phyloP scores from a whole-genome alignment of 1,284 basidiomycete species.

The Marasmius tenuissimus region DNA sequence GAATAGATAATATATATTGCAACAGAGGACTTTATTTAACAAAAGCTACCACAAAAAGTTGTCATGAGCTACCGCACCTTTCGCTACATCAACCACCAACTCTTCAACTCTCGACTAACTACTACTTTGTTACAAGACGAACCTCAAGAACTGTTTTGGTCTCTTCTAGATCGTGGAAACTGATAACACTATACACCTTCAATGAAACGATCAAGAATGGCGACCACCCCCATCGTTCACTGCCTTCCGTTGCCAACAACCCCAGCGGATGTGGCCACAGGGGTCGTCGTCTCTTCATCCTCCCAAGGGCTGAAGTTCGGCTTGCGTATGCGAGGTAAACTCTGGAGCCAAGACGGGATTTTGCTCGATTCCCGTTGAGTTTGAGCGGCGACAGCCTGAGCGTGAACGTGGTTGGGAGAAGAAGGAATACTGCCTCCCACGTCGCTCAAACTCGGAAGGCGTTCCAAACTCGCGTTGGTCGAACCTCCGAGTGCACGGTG shows the following conservation, averaged over 20 bases:
- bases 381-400: conserved; percentile 24
- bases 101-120: not conserved
- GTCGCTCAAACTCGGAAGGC: conserved; percentile 69
- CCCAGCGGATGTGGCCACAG: not conserved
- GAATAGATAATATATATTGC: conserved; percentile 15
- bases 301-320: conserved; percentile 69
- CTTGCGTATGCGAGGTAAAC: conserved; percentile 51
- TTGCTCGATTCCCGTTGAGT: conserved; percentile 29
- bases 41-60: conserved; percentile 1
- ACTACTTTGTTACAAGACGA: conserved; percentile 5
- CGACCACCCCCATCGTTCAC: not conserved
- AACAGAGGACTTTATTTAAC: conserved; percentile 8
- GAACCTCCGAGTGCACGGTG: conserved; percentile 69
- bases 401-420: conserved; percentile 52
- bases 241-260: not conserved
- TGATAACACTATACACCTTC: not conserved
- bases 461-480: conserved; percentile 69
- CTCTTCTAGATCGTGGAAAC: conserved; percentile 5
- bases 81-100: not conserved
- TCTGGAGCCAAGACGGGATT: conserved; percentile 57
- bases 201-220: not conserved
- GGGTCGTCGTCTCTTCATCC: conserved; percentile 45
- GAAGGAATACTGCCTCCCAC: conserved; percentile 62
- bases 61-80: no score
- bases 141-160: not conserved